Evolutionary conservation across 768 basidiomycete species (phyloP).

Genomic region (Podaxis carcinomalis): DNA sequence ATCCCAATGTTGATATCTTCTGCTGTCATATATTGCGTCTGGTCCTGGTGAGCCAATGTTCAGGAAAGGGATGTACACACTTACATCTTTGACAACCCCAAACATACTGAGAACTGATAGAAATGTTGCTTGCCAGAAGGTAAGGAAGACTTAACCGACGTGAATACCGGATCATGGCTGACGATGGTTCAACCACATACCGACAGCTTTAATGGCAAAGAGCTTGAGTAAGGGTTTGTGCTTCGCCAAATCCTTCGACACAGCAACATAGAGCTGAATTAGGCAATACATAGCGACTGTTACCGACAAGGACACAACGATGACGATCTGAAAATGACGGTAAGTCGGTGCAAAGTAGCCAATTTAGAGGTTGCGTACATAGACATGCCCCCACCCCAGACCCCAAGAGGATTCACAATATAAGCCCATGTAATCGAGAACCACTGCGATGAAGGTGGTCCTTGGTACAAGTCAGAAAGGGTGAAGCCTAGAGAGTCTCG

Average conservation of each 20-base stretch:
- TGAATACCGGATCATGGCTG: neutral
- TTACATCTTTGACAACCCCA: conserved; percentile 62
- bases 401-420: conserved; percentile 75
- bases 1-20: conserved; percentile 71
- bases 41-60: neutral
- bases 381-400: conserved; percentile 64
- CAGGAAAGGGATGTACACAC: neutral
- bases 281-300: conserved; percentile 77
- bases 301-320: conserved; percentile 65
- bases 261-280: conserved; percentile 62
- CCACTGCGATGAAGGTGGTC: conserved; percentile 57
- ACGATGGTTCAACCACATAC: conserved; percentile 27
- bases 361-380: conserved; percentile 33
- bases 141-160: conserved; percentile 52
- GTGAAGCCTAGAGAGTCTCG: neutral
- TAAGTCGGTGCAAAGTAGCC: neutral
- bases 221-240: conserved; percentile 64
- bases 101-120: conserved; percentile 53
- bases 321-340: conserved; percentile 38
- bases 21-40: conserved; percentile 69
- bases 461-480: conserved; percentile 20
- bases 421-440: conserved; percentile 58
- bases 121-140: conserved; percentile 72
- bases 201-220: conserved; percentile 70
- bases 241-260: conserved; percentile 49